phyloP scores from a whole-genome alignment of 148 eudicot species.

The Rhododendron mucronatum region DNA sequence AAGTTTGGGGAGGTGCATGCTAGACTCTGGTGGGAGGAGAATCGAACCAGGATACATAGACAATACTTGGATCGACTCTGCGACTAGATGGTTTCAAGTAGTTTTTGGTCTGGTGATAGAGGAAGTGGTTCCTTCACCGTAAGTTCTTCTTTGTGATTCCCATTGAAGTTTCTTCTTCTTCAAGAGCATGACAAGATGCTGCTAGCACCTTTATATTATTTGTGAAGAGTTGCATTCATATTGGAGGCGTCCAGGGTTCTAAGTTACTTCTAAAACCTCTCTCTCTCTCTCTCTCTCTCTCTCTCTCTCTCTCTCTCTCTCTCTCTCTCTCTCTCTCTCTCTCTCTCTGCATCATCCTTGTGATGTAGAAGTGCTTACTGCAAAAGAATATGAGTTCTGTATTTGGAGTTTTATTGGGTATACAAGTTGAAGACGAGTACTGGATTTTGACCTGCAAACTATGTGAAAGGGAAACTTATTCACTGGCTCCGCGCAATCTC shows the following conservation, averaged over 20 bases:
- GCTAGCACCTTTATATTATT: background rate
- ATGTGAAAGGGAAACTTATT: background rate
- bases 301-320: background rate
- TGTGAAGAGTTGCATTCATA: background rate
- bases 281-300: background rate
- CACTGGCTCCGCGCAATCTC: too few species aligned
- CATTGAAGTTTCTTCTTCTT: background rate
- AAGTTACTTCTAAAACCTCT: background rate
- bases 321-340: background rate
- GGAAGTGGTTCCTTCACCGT: conserved; percentile 13
- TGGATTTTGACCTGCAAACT: background rate
- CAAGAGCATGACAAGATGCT: background rate
- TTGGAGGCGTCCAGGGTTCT: background rate
- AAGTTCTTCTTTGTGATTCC: conserved; percentile 2
- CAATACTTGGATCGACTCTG: conserved; percentile 49
- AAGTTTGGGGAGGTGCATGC: conserved; percentile 95
- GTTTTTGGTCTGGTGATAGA: background rate
- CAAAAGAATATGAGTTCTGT: background rate
- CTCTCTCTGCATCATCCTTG: background rate
- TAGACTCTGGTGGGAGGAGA: conserved; percentile 96
- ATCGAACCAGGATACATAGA: conserved; percentile 79
- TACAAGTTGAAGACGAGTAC: conserved; percentile 8
- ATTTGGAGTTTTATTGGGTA: conserved; percentile 10
- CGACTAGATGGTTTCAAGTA: background rate
- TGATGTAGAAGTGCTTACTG: background rate